These are phyloP conservation scores for Fusarium dlaminii DNA, from an alignment of 2,329 filamentous ascomycete species.

Conservation along the genomic window DNA sequence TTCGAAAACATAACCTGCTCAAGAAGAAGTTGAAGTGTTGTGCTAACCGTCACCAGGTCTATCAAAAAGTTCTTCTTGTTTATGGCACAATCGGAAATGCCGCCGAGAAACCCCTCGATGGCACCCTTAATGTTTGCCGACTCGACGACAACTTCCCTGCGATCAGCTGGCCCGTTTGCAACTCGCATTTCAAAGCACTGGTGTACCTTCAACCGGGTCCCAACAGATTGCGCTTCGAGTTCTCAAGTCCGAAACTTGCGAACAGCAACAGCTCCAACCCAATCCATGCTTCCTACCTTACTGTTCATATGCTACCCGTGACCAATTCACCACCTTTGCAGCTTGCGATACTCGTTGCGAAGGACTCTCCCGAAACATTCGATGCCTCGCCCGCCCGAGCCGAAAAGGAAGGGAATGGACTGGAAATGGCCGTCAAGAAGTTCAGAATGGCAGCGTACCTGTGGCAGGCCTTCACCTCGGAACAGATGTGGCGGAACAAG, in stretches of 20 bases:
- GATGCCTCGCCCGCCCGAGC: constrained; percentile 81
- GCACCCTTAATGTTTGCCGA: constrained; percentile 80
- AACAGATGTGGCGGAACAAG: constrained; percentile 93
- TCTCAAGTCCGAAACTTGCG: constrained; percentile 81
- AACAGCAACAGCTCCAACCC: constrained; percentile 72
- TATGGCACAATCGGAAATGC: constrained; percentile 84
- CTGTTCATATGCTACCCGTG: constrained; percentile 86
- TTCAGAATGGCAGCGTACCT: constrained; percentile 95
- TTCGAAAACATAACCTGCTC: background rate
- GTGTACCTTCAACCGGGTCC: constrained; percentile 91
- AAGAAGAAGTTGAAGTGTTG: background rate
- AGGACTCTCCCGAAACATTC: constrained; percentile 86
- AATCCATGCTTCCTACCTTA: constrained; percentile 81
- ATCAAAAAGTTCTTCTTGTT: constrained; percentile 88
- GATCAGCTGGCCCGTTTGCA: constrained; percentile 85
- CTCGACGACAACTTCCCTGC: constrained; percentile 87
- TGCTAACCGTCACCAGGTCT: constrained; percentile 68
- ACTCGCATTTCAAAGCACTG: constrained; percentile 91
- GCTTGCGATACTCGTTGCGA: constrained; percentile 85
- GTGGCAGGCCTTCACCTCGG: constrained; percentile 96
- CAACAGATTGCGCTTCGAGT: constrained; percentile 89
- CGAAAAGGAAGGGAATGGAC: constrained; percentile 81
- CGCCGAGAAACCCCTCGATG: constrained; percentile 74
- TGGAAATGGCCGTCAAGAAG: constrained; percentile 85
- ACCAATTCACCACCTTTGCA: constrained; percentile 85